These are phyloP conservation scores for Apocynum venetum DNA, from an alignment of 257 asterid genomes.

Conservation along the genomic window DNA sequence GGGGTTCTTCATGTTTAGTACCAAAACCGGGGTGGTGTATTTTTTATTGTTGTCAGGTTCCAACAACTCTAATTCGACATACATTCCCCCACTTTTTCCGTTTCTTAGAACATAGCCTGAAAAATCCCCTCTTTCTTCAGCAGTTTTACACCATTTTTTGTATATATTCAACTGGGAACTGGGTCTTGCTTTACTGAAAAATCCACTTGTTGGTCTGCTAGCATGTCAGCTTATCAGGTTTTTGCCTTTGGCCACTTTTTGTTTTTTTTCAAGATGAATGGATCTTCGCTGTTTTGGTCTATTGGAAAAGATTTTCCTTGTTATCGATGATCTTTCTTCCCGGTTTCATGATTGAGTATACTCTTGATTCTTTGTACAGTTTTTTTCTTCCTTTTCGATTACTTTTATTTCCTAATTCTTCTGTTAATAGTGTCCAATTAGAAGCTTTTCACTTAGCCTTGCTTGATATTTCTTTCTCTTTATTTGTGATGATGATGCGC, in stretches of 20 bases:
- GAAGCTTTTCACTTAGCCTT: not conserved
- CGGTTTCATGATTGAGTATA: not conserved
- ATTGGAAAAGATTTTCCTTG: not conserved
- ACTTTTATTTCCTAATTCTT: not conserved
- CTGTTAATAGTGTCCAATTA: not conserved
- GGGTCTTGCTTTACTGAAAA: not conserved
- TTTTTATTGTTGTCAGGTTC: not conserved
- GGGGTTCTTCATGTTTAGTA: not conserved
- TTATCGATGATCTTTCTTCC: not conserved
- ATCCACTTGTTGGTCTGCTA: not conserved
- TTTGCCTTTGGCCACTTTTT: not conserved
- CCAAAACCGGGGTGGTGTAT: not conserved
- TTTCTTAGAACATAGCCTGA: not conserved
- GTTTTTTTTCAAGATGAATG: not conserved
- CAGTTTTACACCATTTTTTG: not conserved
- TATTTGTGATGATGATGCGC: not conserved
- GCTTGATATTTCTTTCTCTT: not conserved
- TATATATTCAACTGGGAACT: not conserved
- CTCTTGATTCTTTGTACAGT: not conserved
- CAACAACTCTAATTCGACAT: slow-evolving; percentile 1
- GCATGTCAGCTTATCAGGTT: slow-evolving; percentile 21
- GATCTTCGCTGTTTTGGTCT: not conserved
- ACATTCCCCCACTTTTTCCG: not conserved
- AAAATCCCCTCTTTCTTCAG: not conserved
- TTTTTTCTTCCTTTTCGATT: no score